Base-by-base conservation (phyloP, 1,284 basidiomycete species). In the Takashimella tepidaria region DNA sequence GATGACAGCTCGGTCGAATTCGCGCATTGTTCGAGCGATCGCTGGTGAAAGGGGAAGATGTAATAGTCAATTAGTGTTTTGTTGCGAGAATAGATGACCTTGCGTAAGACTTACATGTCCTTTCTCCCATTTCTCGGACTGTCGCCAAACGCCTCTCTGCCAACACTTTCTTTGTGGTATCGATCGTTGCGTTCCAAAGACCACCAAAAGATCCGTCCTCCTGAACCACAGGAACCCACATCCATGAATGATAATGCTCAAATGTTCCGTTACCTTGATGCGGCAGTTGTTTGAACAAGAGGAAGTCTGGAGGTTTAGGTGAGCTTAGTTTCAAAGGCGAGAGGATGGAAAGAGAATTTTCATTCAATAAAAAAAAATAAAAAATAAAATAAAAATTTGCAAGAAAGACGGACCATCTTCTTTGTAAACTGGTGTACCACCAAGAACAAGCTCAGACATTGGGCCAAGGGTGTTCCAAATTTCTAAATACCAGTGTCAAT, bases 401-500 rank as follows among this genome's bases (percentile, higher is more conserved):
- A 42, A 3, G 21, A 44, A 62, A 16, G 19, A 50, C 63, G 22
- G 41, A 66, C 71, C 73, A 45, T 74, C 72, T 16, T 74, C 70
- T 51, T 69, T 68, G 19, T 52, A 63, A 0, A 74, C 62, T 2
- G 72, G 64, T 2, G 63, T 70, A 5, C 73, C 74, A 5, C 52
- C 58, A 10, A 72, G 44, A 1, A 74, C 71, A 8, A 68, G 41
- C 20, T 74, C 69, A 1, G 68, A 66, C 6, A 74, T 41, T 0
- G 72, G 70, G 2, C 74, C 74, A 2, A 76, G 43, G 0, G 59
- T 51, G 3, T 50, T 47, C 72, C 74, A 75, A 13, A 74, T 59
- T 48, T 74, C 69, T 64, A 25, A 40, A 3, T 43, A 37, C 41
- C 23, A 4, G 23, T 3, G 37, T 53, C 41, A 52, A 50, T n/a